Conservation (phyloP, 83 land plant species). For the Picea abies region DNA sequence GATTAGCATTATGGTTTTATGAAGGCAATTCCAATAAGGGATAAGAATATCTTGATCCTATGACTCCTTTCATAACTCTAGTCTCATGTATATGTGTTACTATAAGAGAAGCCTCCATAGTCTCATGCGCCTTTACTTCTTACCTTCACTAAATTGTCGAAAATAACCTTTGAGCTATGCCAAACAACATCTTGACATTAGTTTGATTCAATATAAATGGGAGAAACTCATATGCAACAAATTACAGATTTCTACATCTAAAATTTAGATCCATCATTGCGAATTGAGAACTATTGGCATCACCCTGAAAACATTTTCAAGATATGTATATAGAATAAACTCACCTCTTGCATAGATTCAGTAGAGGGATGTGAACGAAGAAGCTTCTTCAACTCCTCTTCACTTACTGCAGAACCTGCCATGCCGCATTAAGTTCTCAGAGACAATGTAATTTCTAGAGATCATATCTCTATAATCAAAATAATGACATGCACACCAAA, state of each 20-base stretch:
- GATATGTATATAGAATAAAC: neutral
- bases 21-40: no score
- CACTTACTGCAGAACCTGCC: neutral
- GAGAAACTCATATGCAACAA: neutral
- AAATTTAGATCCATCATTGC: neutral
- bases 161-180: neutral
- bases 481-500: neutral
- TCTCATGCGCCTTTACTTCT: no score
- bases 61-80: no score
- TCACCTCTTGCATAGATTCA: conserved; percentile 16
- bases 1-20: no score
- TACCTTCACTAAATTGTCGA: neutral
- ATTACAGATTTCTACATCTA: neutral
- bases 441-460: neutral
- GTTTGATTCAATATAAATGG: neutral
- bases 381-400: conserved; percentile 11
- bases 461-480: neutral
- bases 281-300: neutral
- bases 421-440: neutral
- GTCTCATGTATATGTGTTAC: no score
- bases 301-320: neutral
- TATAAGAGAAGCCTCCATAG: no score
- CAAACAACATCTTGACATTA: neutral
- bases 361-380: conserved; percentile 11
- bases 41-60: no score